Conservation (phyloP, 139 green algal species). For the Trebouxia sp. region DNA sequence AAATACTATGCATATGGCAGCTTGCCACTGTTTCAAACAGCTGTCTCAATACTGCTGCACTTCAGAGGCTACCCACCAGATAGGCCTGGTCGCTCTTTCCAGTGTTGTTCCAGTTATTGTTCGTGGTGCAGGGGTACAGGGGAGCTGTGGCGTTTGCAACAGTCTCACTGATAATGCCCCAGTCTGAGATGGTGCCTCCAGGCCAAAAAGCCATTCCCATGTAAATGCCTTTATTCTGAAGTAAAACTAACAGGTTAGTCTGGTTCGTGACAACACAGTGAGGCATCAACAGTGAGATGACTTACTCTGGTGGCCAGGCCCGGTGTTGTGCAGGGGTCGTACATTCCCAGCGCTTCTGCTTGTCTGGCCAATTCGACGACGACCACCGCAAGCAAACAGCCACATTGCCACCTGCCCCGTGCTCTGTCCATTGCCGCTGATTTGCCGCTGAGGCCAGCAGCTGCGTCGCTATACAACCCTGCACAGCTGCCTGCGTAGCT, state of each 20-base stretch:
- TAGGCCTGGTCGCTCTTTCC: constrained; percentile 20
- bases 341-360: constrained; percentile 3
- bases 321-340: constrained; percentile 30
- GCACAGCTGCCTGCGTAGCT: too few species aligned
- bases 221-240: constrained; percentile 27
- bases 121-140: constrained; percentile 18
- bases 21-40: too few species aligned
- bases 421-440: neutral
- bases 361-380: neutral
- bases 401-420: neutral
- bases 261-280: too few species aligned
- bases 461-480: too few species aligned
- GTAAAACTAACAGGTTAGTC: too few species aligned
- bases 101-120: constrained; percentile 31
- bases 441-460: too few species aligned
- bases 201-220: constrained; percentile 36
- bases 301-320: constrained; percentile 17
- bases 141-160: neutral
- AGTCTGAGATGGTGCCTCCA: constrained; percentile 32
- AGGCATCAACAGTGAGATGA: too few species aligned
- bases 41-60: too few species aligned
- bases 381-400: neutral
- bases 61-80: neutral
- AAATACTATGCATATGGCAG: too few species aligned
- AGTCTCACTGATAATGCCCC: constrained; percentile 7